Evolutionary conservation across 1,284 basidiomycete genomes (phyloP).

Genomic region (Laetiporus sulphureus): DNA sequence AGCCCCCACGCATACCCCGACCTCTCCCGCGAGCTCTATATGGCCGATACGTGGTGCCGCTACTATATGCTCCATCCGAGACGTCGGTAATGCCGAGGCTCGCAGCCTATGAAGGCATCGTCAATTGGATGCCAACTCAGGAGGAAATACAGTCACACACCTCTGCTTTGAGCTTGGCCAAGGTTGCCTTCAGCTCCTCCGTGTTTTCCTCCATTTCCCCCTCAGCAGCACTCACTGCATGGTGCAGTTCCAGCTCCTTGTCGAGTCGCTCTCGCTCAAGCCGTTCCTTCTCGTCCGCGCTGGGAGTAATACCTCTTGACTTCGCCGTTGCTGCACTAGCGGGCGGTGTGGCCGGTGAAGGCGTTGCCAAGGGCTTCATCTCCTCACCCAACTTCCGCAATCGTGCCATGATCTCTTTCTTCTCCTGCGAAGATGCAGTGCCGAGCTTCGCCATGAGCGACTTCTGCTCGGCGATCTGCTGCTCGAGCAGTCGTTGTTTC

Average conservation of each 20-base stretch:
- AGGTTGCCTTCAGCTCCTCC: constrained; percentile 70
- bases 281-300: constrained; percentile 37
- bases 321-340: constrained; percentile 15
- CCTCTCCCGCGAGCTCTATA: constrained; percentile 74
- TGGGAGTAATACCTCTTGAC: constrained; percentile 23
- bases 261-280: constrained; percentile 62
- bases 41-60: constrained; percentile 45
- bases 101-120: constrained; percentile 47
- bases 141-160: constrained; percentile 29
- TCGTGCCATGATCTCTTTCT: constrained; percentile 73
- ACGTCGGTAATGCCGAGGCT: constrained; percentile 66
- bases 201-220: constrained; percentile 46
- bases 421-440: constrained; percentile 64
- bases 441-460: constrained; percentile 69
- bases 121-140: constrained; percentile 4
- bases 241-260: constrained; percentile 67
- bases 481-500: constrained; percentile 73
- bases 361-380: constrained; percentile 45
- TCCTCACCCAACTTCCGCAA: constrained; percentile 79
- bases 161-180: constrained; percentile 81
- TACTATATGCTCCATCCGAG: constrained; percentile 18
- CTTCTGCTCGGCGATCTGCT: constrained; percentile 89
- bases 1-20: constrained; percentile 45
- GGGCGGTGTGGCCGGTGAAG: constrained; percentile 25
- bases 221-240: constrained; percentile 31